Evolutionary conservation across 2,329 filamentous ascomycete genomes (phyloP).

Genomic region (Penicillium polonicum): DNA sequence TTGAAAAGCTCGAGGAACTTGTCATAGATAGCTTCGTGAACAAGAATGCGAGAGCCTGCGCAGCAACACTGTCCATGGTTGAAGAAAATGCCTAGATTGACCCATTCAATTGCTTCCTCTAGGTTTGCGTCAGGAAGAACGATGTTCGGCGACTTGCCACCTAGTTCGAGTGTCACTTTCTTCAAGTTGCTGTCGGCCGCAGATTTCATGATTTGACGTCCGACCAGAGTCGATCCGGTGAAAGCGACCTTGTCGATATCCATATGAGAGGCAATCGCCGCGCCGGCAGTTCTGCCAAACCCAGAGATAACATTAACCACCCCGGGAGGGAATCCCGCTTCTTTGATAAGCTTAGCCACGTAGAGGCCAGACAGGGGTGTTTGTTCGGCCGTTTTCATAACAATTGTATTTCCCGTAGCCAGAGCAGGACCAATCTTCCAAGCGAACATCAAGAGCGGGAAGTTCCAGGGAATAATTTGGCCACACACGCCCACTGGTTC

Average conservation of each 20-base stretch:
- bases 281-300: constrained; percentile 72
- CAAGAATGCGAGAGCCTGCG: constrained; percentile 68
- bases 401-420: constrained; percentile 59
- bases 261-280: constrained; percentile 61
- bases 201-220: constrained; percentile 59
- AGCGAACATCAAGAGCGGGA: constrained; percentile 75
- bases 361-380: constrained; percentile 65
- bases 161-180: constrained; percentile 64
- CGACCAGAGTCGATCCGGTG: constrained; percentile 60
- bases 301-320: constrained; percentile 66
- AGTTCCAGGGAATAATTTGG: constrained; percentile 81
- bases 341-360: constrained; percentile 53
- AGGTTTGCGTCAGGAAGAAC: constrained; percentile 63
- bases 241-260: constrained; percentile 63
- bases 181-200: constrained; percentile 62
- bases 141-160: constrained; percentile 61
- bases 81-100: constrained; percentile 51
- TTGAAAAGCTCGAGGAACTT: constrained; percentile 78
- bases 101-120: constrained; percentile 65
- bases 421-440: constrained; percentile 78
- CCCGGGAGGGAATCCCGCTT: constrained; percentile 61
- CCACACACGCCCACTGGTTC: constrained; percentile 81
- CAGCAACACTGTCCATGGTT: constrained; percentile 63
- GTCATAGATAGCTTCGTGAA: constrained; percentile 81
- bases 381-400: constrained; percentile 65